Percentiles rank a stretch among this genome's conserved stretches.
phyloP scores from a whole-genome alignment of 108 stramenopile species.

The Aurantiochytrium sp. region DNA sequence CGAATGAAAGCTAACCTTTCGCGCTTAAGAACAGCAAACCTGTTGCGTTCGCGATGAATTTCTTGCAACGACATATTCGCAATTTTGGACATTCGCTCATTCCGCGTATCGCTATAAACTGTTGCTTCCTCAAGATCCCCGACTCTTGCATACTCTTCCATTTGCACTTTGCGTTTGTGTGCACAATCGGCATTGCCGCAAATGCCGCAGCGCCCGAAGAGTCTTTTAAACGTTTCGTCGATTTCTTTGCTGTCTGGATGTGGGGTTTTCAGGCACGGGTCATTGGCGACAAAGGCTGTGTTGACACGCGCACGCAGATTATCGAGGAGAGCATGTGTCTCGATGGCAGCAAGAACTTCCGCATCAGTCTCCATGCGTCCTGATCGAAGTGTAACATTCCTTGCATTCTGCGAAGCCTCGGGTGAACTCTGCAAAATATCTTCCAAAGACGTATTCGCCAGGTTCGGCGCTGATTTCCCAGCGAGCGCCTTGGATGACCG shows the following conservation, averaged over 20 bases:
- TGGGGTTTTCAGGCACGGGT: background rate
- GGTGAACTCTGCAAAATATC: too few relatives aligned
- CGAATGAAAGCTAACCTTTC: background rate
- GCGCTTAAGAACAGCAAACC: background rate
- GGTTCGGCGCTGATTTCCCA: too few relatives aligned
- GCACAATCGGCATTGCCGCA: background rate
- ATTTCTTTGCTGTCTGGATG: background rate
- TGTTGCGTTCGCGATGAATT: background rate
- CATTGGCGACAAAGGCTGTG: background rate
- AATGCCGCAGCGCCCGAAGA: background rate
- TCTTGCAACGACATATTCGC: background rate
- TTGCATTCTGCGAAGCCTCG: too few relatives aligned
- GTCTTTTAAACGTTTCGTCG: background rate
- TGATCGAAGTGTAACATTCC: too few relatives aligned
- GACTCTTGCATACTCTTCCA: background rate
- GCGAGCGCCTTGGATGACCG: too few relatives aligned
- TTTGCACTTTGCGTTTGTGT: background rate
- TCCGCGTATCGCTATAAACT: background rate
- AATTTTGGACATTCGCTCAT: background rate
- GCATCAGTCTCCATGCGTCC: too few relatives aligned
- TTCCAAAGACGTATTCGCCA: too few relatives aligned
- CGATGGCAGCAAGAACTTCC: background rate
- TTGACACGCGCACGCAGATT: background rate
- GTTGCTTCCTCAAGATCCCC: background rate
- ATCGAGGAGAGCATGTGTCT: background rate